These are phyloP conservation scores for Glonium stellatum DNA, from an alignment of 495 filamentous ascomycete species.

Conservation along the genomic window DNA sequence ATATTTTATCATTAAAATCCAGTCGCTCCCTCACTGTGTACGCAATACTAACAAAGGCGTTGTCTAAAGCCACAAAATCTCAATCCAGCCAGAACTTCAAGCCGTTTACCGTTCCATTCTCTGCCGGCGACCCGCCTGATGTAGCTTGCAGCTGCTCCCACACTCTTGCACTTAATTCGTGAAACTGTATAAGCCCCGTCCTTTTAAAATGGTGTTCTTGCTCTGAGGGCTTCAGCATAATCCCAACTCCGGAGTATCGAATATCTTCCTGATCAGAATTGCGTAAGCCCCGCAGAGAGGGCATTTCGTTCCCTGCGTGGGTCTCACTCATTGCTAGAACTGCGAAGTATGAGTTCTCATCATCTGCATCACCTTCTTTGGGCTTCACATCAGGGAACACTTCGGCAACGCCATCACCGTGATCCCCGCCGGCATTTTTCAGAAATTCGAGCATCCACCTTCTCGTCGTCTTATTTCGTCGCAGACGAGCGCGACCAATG, in stretches of 20 bases:
- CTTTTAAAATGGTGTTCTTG: not conserved
- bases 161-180: not conserved
- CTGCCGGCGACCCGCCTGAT: too few species aligned
- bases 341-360: not conserved
- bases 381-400: slow-evolving; percentile 12
- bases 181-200: slow-evolving; percentile 8
- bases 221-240: slow-evolving; percentile 4
- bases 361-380: not conserved
- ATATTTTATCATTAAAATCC: too few species aligned
- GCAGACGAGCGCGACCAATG: too few species aligned
- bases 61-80: too few species aligned
- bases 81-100: too few species aligned
- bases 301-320: not conserved
- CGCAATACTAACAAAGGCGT: too few species aligned
- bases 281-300: not conserved
- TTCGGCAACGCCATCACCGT: not conserved
- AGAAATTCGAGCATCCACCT: slow-evolving; percentile 7
- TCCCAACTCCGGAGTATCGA: slow-evolving; percentile 8
- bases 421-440: not conserved
- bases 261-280: not conserved
- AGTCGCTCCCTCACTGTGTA: too few species aligned
- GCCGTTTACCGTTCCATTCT: too few species aligned
- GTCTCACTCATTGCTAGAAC: slow-evolving; percentile 9
- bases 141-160: not conserved
- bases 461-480: not conserved